phyloP scores from a whole-genome alignment of 257 asterid species.

The Ophiorrhiza pumila region DNA sequence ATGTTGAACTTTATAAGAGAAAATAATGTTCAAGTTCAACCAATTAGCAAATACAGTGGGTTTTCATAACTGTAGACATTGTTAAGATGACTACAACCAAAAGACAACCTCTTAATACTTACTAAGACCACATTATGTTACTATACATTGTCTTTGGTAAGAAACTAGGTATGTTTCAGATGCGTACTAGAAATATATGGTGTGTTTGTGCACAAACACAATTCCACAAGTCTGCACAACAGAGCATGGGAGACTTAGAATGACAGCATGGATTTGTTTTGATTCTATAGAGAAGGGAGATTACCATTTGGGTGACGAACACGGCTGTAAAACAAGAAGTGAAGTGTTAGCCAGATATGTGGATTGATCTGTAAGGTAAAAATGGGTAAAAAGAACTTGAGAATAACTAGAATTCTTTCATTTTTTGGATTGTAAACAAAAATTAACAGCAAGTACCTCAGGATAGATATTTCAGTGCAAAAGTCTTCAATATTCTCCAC shows the following conservation, averaged over 20 bases:
- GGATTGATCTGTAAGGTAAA: neutral
- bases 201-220: neutral
- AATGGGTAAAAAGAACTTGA: neutral
- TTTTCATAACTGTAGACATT: neutral
- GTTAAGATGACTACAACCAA: neutral
- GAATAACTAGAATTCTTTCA: constrained; percentile 1
- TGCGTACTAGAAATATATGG: neutral
- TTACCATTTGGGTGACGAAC: constrained; percentile 96
- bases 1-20: neutral
- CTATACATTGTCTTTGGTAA: neutral
- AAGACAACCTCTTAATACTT: neutral
- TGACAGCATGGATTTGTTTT: neutral
- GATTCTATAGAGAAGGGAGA: constrained; percentile 18
- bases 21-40: neutral
- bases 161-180: neutral
- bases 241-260: neutral
- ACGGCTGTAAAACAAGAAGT: constrained; percentile 62
- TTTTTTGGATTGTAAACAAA: neutral
- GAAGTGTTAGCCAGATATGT: constrained; percentile 28
- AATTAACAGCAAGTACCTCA: constrained; percentile 44
- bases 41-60: neutral
- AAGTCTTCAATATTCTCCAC: constrained; percentile 86
- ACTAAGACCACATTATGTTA: neutral
- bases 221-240: neutral
- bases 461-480: constrained; percentile 82